These are phyloP conservation scores for Plenodomus lindquistii DNA, from an alignment of 2,329 filamentous ascomycete species.

Conservation along the genomic window DNA sequence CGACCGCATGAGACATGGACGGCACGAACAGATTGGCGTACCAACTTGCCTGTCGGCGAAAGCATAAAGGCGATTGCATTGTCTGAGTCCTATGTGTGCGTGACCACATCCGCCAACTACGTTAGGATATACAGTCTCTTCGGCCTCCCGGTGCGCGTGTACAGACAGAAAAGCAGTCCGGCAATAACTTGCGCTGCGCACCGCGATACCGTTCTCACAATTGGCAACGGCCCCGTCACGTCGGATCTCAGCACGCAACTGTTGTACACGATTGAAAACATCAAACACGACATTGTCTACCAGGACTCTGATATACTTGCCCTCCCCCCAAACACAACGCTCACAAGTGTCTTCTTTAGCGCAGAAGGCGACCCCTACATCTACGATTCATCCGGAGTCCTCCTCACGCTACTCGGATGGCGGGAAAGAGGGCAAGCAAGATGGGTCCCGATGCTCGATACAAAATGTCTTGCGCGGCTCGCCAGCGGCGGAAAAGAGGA, in stretches of 20 bases:
- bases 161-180: constrained; percentile 86
- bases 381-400: constrained; percentile 88
- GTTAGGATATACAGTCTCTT: constrained; percentile 92
- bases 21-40: constrained; percentile 85
- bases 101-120: constrained; percentile 84
- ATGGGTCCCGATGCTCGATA: constrained; percentile 94
- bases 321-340: constrained; percentile 70
- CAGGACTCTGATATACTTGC: constrained; percentile 93
- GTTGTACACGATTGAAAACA: constrained; percentile 90
- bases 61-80: constrained; percentile 84
- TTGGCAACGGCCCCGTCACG: constrained; percentile 87
- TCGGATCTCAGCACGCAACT: constrained; percentile 77
- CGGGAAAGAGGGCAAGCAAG: constrained; percentile 79
- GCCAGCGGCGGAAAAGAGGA: constrained; percentile 85
- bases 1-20: constrained; percentile 98
- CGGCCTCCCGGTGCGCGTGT: constrained; percentile 85
- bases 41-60: constrained; percentile 84
- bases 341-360: constrained; percentile 89
- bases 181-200: constrained; percentile 92
- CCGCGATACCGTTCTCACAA: constrained; percentile 93
- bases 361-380: constrained; percentile 94
- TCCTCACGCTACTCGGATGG: constrained; percentile 90
- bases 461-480: constrained; percentile 77
- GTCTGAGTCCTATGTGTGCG: constrained; percentile 87
- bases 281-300: constrained; percentile 90